Evolutionary conservation across 495 filamentous ascomycete species (phyloP).

Genomic region (Echria macrotheca): DNA sequence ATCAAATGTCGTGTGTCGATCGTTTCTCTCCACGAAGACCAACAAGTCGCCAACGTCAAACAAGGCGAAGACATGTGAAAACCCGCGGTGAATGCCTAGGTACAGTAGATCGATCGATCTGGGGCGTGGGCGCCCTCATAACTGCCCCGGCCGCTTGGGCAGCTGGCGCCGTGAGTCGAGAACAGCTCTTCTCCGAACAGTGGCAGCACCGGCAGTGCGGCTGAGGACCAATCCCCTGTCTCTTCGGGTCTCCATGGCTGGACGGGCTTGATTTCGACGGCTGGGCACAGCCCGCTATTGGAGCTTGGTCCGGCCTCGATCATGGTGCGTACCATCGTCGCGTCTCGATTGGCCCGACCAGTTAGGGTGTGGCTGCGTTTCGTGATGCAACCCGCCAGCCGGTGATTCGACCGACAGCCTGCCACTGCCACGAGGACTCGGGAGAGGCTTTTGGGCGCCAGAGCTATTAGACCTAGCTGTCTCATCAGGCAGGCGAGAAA

Average conservation of each 20-base stretch:
- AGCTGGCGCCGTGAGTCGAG: not conserved
- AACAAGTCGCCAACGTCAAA: no score
- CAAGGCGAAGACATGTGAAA: no score
- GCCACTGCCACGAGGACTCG: no score
- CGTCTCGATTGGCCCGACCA: conserved; percentile 17
- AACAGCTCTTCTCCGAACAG: conserved; percentile 19
- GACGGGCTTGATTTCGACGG: conserved; percentile 17
- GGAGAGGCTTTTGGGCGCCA: no score
- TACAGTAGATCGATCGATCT: not conserved
- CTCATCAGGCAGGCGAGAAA: no score
- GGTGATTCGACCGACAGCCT: no score
- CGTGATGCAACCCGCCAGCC: not conserved
- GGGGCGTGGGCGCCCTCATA: conserved; percentile 16
- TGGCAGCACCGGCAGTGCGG: conserved; percentile 26
- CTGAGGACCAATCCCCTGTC: conserved; percentile 18
- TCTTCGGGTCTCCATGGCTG: conserved; percentile 1
- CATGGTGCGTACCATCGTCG: conserved; percentile 4
- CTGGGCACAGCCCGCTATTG: conserved; percentile 10
- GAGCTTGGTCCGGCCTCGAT: conserved; percentile 2
- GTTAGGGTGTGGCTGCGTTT: not conserved
- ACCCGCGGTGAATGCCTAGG: no score
- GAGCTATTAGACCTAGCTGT: no score
- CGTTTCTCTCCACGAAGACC: no score
- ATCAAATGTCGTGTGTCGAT: no score
- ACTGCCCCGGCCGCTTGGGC: conserved; percentile 10